Base-by-base conservation (phyloP, 768 basidiomycete genomes). In the Leccinum truebloodii region DNA sequence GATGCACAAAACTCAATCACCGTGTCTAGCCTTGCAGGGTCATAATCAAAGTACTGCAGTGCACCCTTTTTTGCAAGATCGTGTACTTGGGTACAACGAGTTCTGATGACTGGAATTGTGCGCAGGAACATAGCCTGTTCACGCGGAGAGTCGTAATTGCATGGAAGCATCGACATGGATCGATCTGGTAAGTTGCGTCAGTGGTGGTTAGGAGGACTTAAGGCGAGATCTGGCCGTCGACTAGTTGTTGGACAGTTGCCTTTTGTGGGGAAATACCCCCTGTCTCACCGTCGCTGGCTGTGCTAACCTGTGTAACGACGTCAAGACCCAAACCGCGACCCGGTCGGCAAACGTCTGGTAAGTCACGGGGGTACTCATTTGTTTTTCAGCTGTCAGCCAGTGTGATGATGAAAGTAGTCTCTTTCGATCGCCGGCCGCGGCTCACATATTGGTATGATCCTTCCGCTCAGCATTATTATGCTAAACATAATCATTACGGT, bases 31-130 rank as follows among this genome's bases (percentile, higher is more conserved):
- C 86, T 88, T 66, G 87, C 87, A 28, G 90, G 87, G 71, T 93
- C 82, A 72, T 95, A 93, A 24, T 88, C 85, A 70, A 96, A 96
- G 75, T 92, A 95, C 65, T 94, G 78, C 12, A 97, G 82, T 67
- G 88, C 84, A 54, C 86, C 89, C 63, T 82, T 70, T 71, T 84
- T 77, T 13, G 92, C 95, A 20, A 96, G 86, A 30, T 86, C 82
- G 72, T 90, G 86, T 35, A 98, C 93, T 46, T 82, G 82, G 12
- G 75, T 71, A 73, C 94, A 98, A 48, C 93, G 83, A 67, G 95
- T 89, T 51, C 96, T 85, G 67, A 98, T 94, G n/a, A 94, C 85
- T 16, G 92, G 90, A 3, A 97, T 81, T 0, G 92, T 94, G 34
- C 89, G 87, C 49, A 97, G 84, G 69, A 95, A 95, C 6, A 75